Evolutionary conservation across 1,284 basidiomycete genomes (phyloP), one percentile per base, ranked within the genome.

Genomic region (Rhodotorula sp.): DNA sequence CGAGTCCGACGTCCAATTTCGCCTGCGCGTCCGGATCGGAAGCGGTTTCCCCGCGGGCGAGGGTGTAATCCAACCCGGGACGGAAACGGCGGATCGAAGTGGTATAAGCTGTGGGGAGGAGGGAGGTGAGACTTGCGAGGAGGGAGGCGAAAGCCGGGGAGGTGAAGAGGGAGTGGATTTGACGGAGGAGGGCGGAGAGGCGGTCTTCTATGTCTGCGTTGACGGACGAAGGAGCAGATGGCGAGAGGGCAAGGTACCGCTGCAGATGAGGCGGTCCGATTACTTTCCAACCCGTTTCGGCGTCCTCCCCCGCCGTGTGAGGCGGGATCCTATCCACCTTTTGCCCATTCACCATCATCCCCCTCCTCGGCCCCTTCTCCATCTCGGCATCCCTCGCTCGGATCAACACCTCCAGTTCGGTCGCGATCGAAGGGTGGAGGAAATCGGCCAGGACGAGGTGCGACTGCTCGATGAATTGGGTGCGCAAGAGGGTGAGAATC

Each of bases 211-310:
- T n/a, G n/a, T 47, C 45, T 26, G 52, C 52, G 28, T 18, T 26
- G 26, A 60, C 62, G 52, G 50, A 21, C 19, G 45, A 70, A 57
- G 49, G 67, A 48, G 28, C 72, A 68, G 23, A 70, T 59, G 68
- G 52, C 0, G 71, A 68, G 47, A 93, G 87, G 4, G 85, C 85
- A 77, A 91, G 89, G 83, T 94, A 98, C 49, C 95, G 90, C 85
- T 92, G 92, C 82, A 95, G 93, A 82, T 95, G 93, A 43, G 95
- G 91, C 10, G 95, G 95, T 3, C 95, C 94, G 76, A 87, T 86
- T 75, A 93, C 79, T 48, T 79, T 79, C 93, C 94, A 98, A 8
- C 84, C 84, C 38, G 84, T 84, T 23, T 83, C 82, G 60, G 82
- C 80, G n/a, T 81, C 80, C 26, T 77, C 70, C 7, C 80, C 80